These are phyloP conservation scores for Ilyonectria mors-panacis DNA, from an alignment of 2,329 filamentous ascomycete genomes.

Conservation along the genomic window DNA sequence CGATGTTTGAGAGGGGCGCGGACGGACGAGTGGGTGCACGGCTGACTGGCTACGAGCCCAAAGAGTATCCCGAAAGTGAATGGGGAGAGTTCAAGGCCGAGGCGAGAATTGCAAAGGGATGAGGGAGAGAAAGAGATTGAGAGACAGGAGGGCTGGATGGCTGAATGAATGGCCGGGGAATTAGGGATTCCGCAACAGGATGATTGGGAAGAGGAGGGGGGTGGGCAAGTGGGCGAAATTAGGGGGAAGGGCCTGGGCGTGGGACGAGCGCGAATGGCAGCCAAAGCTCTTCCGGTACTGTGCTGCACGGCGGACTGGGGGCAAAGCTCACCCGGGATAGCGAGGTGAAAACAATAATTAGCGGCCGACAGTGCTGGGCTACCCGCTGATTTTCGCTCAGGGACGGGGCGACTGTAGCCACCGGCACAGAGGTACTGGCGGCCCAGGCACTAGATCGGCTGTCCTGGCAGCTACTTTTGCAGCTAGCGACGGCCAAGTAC, in stretches of 20 bases:
- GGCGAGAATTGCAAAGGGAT: conserved; percentile 26
- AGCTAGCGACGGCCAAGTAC: conserved; percentile 16
- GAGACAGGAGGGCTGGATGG: conserved; percentile 27
- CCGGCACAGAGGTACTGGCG: conserved; percentile 10
- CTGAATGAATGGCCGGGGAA: conserved; percentile 38
- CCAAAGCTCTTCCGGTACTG: conserved; percentile 1
- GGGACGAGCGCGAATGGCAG: conserved; percentile 12
- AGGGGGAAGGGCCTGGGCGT: conserved; percentile 22
- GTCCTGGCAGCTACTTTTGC: conserved; percentile 22
- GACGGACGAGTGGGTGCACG: conserved; percentile 28
- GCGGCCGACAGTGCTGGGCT: conserved; percentile 17
- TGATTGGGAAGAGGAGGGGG: conserved; percentile 18
- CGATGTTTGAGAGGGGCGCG: conserved; percentile 3
- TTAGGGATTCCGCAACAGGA: conserved; percentile 37
- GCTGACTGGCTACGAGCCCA: conserved; percentile 27
- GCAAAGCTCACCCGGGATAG: conserved; percentile 3
- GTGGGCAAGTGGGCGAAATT: conserved; percentile 30
- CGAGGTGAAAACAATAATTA: conserved; percentile 10
- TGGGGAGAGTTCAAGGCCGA: conserved; percentile 32
- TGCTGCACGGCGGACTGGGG: conserved; percentile 7
- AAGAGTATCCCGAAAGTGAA: conserved; percentile 31
- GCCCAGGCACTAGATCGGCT: conserved; percentile 25
- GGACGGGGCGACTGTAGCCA: conserved; percentile 1
- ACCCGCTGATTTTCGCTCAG: conserved; percentile 14
- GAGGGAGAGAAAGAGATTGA: conserved; percentile 26